Percentiles rank a stretch among this genome's conserved stretches.
These are phyloP conservation scores for Rosa rugosa DNA, from an alignment of 306 rosid genomes.

Conservation along the genomic window DNA sequence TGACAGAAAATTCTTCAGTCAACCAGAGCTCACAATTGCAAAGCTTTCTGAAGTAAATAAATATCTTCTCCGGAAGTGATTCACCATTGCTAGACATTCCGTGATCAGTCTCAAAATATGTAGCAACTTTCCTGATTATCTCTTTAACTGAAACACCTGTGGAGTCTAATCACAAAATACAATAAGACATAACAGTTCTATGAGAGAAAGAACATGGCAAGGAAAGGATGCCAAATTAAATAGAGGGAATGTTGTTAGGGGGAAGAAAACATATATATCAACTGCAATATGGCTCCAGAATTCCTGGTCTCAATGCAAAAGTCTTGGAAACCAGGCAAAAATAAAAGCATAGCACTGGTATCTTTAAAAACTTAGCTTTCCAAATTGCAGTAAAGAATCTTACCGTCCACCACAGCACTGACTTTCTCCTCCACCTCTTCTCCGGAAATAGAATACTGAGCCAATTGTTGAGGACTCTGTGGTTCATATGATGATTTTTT, in stretches of 20 bases:
- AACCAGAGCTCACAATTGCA: conserved; percentile 72
- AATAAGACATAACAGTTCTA: conserved; percentile 24
- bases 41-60: conserved; percentile 56
- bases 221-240: background rate
- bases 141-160: conserved; percentile 67
- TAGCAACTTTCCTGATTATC: conserved; percentile 53
- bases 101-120: conserved; percentile 49
- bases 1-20: conserved; percentile 58
- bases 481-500: background rate
- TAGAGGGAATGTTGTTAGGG: background rate
- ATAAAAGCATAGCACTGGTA: background rate
- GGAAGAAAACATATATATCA: background rate
- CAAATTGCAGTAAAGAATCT: background rate
- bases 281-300: background rate
- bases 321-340: background rate
- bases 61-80: conserved; percentile 35
- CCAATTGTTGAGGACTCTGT: background rate
- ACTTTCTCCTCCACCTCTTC: background rate
- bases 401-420: background rate
- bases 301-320: background rate
- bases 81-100: conserved; percentile 31
- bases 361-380: background rate
- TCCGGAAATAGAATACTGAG: background rate
- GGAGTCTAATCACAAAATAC: conserved; percentile 19
- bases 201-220: background rate